Evolutionary conservation across 306 rosid species (phyloP), one percentile per base, ranked within the genome.

Genomic region (Nissolia schottii): DNA sequence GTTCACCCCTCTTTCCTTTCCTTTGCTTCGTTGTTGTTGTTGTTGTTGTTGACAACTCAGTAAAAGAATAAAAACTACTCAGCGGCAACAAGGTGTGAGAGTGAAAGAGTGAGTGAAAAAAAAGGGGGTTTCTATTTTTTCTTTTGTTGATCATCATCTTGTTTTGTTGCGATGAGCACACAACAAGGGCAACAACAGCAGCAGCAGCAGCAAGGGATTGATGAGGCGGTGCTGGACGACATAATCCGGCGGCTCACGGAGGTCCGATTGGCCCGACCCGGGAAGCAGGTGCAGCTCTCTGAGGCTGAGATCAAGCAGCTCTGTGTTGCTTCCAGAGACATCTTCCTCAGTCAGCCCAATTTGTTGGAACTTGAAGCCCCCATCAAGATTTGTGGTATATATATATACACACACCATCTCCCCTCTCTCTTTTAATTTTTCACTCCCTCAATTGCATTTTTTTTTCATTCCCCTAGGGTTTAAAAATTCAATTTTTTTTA

Each of bases 281-380:
- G 96, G 0, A 90, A 93, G 79, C 97, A 88, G 80, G 98, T 90
- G 48, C 98, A 90, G 77, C 89, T 93, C 24, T 88, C 97, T 1
- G 98, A 93, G 80, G 51, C 88, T 0, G 98, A 93, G 88, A 93
- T 93, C 97, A 93, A 86, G 84, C 97, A 93, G 37, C 96, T 93
- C 2, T 93, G 97, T 27, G 58, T 54, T 49, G 87, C 93, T 76
- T 88, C 98, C 25, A 81, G 85, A 77, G 96, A 90, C 6, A 86
- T 93, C 79, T 93, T 93, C 65, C 72, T 87, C 65, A 87, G 76
- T 19, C 98, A 93, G 75, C 90, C 97, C 29, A 90, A 87, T 85
- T 86, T 93, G 82, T 97, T 93, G 34, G 98, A 93, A 87, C 98
- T 93, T 11, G 96, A 89, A 77, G 97, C 97, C 73, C 97, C 97